Evolutionary conservation across 2,329 filamentous ascomycete species (phyloP).

Genomic region (Helicocarpus griseus): DNA sequence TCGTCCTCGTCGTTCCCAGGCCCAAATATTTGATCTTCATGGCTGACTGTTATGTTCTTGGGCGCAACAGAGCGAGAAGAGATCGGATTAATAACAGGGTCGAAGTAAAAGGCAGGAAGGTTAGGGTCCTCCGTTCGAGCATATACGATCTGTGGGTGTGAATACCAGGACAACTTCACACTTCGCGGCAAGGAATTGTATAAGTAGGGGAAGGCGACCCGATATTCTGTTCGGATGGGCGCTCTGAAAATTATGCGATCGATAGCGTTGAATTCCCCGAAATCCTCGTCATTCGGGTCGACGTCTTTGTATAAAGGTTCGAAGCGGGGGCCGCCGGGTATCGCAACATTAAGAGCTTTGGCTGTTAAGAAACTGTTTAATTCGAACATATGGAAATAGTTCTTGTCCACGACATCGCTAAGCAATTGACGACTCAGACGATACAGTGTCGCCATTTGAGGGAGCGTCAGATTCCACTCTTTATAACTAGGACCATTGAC

Average conservation of each 20-base stretch:
- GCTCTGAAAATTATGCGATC: conserved; percentile 97
- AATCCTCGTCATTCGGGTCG: conserved; percentile 96
- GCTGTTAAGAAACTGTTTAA: conserved; percentile 89
- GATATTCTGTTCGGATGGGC: conserved; percentile 89
- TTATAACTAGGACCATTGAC: conserved; percentile 97
- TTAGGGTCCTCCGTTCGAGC: conserved; percentile 77
- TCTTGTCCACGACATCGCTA: conserved; percentile 87
- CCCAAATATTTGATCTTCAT: conserved; percentile 91
- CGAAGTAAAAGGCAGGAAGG: conserved; percentile 93
- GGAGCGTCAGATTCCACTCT: conserved; percentile 82
- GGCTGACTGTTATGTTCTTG: conserved; percentile 83
- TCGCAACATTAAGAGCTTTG: conserved; percentile 92
- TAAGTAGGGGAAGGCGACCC: conserved; percentile 85
- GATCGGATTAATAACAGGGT: conserved; percentile 95
- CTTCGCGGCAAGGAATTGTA: conserved; percentile 96
- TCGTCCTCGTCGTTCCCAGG: conserved; percentile 67
- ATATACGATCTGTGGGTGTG: conserved; percentile 86
- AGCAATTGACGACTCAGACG: conserved; percentile 83
- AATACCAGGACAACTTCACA: conserved; percentile 89
- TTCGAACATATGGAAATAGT: conserved; percentile 97
- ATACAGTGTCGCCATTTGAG: conserved; percentile 93
- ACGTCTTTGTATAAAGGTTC: conserved; percentile 98
- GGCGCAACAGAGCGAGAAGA: conserved; percentile 88
- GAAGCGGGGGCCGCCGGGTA: conserved; percentile 93
- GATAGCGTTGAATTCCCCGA: conserved; percentile 98